These are phyloP conservation scores for Adansonia madagascariensis DNA, from an alignment of 441 rosid genomes.

Conservation along the genomic window DNA sequence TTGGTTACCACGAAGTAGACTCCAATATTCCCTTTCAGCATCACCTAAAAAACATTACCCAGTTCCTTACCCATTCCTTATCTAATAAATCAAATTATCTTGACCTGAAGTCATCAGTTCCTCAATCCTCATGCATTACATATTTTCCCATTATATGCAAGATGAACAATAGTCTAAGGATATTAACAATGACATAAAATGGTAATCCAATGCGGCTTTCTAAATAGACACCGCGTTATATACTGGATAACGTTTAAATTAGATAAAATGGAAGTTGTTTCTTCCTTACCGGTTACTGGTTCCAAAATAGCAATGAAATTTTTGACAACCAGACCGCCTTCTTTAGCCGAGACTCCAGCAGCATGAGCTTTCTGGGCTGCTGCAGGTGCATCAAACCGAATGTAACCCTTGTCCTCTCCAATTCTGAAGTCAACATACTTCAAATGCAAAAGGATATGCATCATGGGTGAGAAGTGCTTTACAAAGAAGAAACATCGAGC, in stretches of 20 bases:
- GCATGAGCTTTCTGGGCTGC: slow-evolving; percentile 93
- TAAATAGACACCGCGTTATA: too few species aligned
- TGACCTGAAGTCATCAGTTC: neutral
- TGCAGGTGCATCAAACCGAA: slow-evolving; percentile 86
- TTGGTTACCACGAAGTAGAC: slow-evolving; percentile 54
- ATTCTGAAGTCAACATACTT: slow-evolving; percentile 88
- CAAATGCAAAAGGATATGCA: slow-evolving; percentile 19
- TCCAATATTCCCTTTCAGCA: slow-evolving; percentile 80
- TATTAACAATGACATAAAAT: neutral
- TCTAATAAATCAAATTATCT: neutral
- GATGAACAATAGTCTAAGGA: neutral
- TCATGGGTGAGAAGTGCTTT: neutral
- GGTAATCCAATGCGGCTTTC: neutral
- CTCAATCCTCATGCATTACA: neutral
- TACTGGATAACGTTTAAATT: neutral
- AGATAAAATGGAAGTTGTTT: neutral
- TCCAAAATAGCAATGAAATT: slow-evolving; percentile 74
- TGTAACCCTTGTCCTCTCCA: slow-evolving; percentile 77
- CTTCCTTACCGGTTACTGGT: slow-evolving; percentile 74
- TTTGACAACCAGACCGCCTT: slow-evolving; percentile 81
- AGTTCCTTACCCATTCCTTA: slow-evolving; percentile 17
- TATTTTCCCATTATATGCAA: neutral
- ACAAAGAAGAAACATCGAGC: neutral
- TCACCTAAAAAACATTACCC: slow-evolving; percentile 51
- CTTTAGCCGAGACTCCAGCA: slow-evolving; percentile 84